Evolutionary conservation across 176 grass and related monocot genomes (phyloP).

Genomic region (Cocos nucifera): DNA sequence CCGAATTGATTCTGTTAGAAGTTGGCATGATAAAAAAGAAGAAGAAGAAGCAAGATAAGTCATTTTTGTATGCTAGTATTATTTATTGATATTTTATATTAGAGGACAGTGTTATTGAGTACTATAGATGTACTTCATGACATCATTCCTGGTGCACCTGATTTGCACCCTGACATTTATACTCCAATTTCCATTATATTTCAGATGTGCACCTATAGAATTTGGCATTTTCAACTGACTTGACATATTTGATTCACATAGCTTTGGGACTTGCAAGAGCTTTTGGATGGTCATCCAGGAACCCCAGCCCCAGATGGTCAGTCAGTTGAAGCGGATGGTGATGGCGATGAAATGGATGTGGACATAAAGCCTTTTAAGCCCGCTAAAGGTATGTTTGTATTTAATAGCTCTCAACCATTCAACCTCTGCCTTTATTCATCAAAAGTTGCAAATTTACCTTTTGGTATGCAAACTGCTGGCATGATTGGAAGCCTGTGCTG

Average conservation of each 20-base stretch:
- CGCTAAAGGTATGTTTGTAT: slow-evolving; percentile 34
- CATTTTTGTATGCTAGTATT: too few relatives aligned
- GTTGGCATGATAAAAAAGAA: too few relatives aligned
- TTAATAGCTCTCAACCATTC: background rate
- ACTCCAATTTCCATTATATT: background rate
- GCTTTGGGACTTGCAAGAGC: slow-evolving; percentile 88
- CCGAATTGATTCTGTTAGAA: too few relatives aligned
- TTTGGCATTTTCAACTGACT: background rate
- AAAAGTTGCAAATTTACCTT: background rate
- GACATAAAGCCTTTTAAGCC: slow-evolving; percentile 38
- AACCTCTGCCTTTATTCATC: background rate
- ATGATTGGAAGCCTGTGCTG: too few relatives aligned
- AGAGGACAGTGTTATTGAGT: too few relatives aligned
- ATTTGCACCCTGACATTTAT: too few relatives aligned
- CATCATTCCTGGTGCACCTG: too few relatives aligned
- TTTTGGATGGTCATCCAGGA: slow-evolving; percentile 36
- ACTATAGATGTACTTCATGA: too few relatives aligned
- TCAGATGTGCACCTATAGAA: background rate
- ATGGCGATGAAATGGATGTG: slow-evolving; percentile 72
- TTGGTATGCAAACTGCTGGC: too few relatives aligned
- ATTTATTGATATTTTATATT: too few relatives aligned
- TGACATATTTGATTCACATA: slow-evolving; percentile 17
- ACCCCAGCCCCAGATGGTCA: slow-evolving; percentile 22
- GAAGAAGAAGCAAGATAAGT: too few relatives aligned
- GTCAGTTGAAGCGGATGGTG: slow-evolving; percentile 25